phyloP scores from a whole-genome alignment of 306 rosid genomes.

The Cyclanthera cordifolia region DNA sequence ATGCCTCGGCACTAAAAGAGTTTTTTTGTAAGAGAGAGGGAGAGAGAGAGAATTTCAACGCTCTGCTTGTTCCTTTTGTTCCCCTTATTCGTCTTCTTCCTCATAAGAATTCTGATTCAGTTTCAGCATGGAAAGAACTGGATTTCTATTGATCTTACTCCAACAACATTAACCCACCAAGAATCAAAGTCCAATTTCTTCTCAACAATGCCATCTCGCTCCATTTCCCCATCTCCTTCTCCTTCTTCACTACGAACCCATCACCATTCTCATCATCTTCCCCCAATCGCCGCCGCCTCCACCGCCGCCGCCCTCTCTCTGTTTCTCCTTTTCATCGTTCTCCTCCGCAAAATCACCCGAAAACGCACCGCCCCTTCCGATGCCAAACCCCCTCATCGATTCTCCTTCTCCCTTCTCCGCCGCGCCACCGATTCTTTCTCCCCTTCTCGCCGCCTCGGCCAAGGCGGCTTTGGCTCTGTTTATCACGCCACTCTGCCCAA shows the following conservation, averaged over 20 bases:
- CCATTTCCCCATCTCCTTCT: constrained; percentile 22
- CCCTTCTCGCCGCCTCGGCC: constrained; percentile 51
- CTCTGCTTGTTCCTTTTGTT: not conserved
- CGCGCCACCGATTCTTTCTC: constrained; percentile 82
- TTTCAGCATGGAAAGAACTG: not conserved
- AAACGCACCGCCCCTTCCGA: constrained; percentile 46
- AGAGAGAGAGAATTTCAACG: not conserved
- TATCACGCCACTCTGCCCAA: constrained; percentile 43
- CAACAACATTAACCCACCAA: too few species aligned
- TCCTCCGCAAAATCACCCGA: constrained; percentile 32
- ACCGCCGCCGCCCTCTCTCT: constrained; percentile 34
- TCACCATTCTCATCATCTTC: constrained; percentile 9
- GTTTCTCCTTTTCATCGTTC: constrained; percentile 36
- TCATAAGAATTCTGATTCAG: not conserved
- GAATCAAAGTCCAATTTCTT: not conserved
- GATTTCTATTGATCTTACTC: not conserved
- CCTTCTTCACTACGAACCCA: constrained; percentile 15
- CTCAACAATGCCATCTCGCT: constrained; percentile 44
- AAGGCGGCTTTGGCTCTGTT: constrained; percentile 90
- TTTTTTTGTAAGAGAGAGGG: too few species aligned
- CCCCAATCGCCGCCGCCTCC: constrained; percentile 18
- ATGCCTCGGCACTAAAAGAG: too few species aligned
- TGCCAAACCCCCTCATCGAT: constrained; percentile 51
- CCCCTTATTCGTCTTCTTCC: not conserved
- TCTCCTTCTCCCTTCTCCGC: constrained; percentile 61